Base-by-base conservation (phyloP, 257 asterid species). In the Ehretia macrophylla region DNA sequence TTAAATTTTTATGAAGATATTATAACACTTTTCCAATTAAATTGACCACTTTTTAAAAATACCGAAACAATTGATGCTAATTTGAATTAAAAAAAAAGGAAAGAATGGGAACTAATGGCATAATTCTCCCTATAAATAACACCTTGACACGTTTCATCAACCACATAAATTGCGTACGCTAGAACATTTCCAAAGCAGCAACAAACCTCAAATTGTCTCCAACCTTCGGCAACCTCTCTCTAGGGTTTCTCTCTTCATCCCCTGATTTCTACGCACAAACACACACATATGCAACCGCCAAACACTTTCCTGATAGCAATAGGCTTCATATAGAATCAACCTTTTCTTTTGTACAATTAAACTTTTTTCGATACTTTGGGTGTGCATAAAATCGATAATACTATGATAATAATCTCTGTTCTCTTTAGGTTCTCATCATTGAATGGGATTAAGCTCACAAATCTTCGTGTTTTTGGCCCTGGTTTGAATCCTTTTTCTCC, bases 401-500 rank as follows among this genome's bases (percentile, higher is more conserved):
- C 70, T 66, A 88, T 91, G 95, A 60, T 80, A 69, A 63, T 82
- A 65, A 70, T 75, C 58, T 67, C 74, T 68, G 51, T 66, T 40
- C 55, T 68, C 51, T 68, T 57, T 60, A 81, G 72, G 1, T 72
- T 69, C 58, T 65, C 89, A 8, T 85, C 96, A 47, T 83, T 84
- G 8, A 77, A 64, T 27, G 67, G 74, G 57, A 80, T 74, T 53
- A 71, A 77, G 72, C 68, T 72, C 58, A 72, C 72, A 11, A 91
- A 88, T 81, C 95, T 82, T 22, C 86, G 96, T 10, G 98, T 76
- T 22, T 79, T 85, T 49, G 98, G 98, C 47, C 98, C 98, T 56
- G 96, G 95, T 65, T 88, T 91, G 90, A 91, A 91, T 84, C 98
- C 98, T 12, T 88, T 88, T 66, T 74, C 94, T 58, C 98, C 95